Evolutionary conservation across 306 rosid species (phyloP), one percentile per base, ranked within the genome.

Genomic region (Dicorynia guianensis): DNA sequence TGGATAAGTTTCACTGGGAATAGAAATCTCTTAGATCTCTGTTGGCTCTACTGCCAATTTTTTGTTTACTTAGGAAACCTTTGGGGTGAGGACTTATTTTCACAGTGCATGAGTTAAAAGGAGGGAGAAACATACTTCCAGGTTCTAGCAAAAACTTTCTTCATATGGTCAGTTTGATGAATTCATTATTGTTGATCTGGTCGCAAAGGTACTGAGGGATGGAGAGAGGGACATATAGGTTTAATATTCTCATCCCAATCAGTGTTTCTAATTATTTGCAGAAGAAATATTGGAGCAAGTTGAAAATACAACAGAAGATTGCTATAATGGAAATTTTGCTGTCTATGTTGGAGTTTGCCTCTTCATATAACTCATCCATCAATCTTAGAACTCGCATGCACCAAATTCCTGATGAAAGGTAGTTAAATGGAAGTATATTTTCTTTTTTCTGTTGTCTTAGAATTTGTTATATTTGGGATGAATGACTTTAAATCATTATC

Each of bases 211-310:
- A 62, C 44, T 64, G 56, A 71, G 75, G 57, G 52, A 55, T 39
- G 34, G 50, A 19, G 61, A 20, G 42, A 55, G 65, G 14, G 47
- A 30, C 11, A 33, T 78, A 53, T 7, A 47, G 56, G 14, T 61
- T 75, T 67, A n/a, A 50, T 67, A 8, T 12, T 69, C 69, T 57
- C 34, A 59, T 71, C 49, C 63, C 56, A 48, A 7, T 67, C 67
- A 62, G 48, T 65, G 7, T 84, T 74, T 78, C 67, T 68, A 36
- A 50, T 72, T 69, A 46, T 74, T 89, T 89, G 86, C 93, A 96
- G 99, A 96, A 90, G 79, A 96, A 87, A 80, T 96, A 90, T 83
- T 96, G 99, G 99, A 73, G 72, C 82, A 96, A 82, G 88, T 89
- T 96, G 85, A 86, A 72, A 76, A 76, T 88, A 67, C 66, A 77